phyloP scores from a whole-genome alignment of 306 rosid genomes.

The Malus sylvestris region DNA sequence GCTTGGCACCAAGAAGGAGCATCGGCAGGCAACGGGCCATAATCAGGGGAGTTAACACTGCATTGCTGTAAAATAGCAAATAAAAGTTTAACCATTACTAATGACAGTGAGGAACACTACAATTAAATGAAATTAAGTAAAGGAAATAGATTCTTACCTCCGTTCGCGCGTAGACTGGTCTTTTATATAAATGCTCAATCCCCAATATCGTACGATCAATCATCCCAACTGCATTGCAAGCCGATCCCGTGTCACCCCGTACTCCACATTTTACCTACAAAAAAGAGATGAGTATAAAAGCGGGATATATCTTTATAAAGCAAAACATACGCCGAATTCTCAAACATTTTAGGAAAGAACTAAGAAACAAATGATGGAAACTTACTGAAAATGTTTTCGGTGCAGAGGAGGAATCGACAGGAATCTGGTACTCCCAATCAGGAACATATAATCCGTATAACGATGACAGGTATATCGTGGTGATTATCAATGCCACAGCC shows the following conservation, averaged over 20 bases:
- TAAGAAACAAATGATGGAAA: slow-evolving; percentile 3
- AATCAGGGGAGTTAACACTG: slow-evolving; percentile 73
- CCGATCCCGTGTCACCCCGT: slow-evolving; percentile 74
- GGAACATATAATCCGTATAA: slow-evolving; percentile 73
- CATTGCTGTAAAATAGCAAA: slow-evolving; percentile 49
- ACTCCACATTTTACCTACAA: slow-evolving; percentile 85
- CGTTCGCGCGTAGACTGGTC: slow-evolving; percentile 68
- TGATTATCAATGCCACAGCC: slow-evolving; percentile 45
- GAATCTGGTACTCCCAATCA: slow-evolving; percentile 81
- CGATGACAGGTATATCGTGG: slow-evolving; percentile 46
- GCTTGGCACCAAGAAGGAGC: slow-evolving; percentile 99
- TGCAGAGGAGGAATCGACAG: slow-evolving; percentile 31
- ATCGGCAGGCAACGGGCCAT: slow-evolving; percentile 77
- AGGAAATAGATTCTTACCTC: slow-evolving; percentile 31
- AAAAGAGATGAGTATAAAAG: neutral
- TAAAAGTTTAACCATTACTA: neutral
- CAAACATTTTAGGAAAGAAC: neutral
- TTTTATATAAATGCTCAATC: slow-evolving; percentile 53
- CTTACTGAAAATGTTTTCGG: slow-evolving; percentile 64
- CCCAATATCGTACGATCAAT: slow-evolving; percentile 78
- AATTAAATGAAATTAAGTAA: neutral
- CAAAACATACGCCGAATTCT: neutral
- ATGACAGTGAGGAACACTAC: neutral
- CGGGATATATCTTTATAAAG: slow-evolving; percentile 4
- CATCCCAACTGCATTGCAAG: slow-evolving; percentile 85